Evolutionary conservation across 306 rosid genomes (phyloP).

Genomic region (Prosopis cineraria): DNA sequence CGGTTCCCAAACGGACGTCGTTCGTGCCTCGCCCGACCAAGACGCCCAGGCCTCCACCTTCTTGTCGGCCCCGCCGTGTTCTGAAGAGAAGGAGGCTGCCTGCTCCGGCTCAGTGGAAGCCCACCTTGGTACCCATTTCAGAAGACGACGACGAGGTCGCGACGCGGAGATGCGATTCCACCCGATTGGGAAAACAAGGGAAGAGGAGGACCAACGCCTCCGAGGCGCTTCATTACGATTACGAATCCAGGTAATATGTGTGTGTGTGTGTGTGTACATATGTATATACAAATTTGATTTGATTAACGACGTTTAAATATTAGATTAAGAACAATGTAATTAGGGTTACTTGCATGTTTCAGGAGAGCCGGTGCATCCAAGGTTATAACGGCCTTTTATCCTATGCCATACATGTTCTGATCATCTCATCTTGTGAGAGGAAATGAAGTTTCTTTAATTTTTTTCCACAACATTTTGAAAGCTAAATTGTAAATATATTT

Average conservation of each 20-base stretch:
- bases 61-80: background rate
- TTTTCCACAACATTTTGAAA: background rate
- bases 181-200: background rate
- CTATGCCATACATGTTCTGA: constrained; percentile 73
- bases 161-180: background rate
- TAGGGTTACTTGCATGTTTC: constrained; percentile 17
- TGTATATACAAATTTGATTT: background rate
- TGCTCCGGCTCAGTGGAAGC: constrained; percentile 52
- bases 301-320: background rate
- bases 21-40: constrained; percentile 10
- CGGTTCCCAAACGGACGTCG: constrained; percentile 32
- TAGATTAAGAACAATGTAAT: background rate
- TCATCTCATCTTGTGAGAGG: background rate
- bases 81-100: constrained; percentile 17
- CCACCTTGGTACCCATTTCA: constrained; percentile 55
- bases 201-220: constrained; percentile 16
- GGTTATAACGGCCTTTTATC: constrained; percentile 56
- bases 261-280: no score
- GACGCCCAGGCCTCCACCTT: background rate
- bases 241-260: no score
- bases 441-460: background rate
- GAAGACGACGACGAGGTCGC: constrained; percentile 45
- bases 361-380: constrained; percentile 43
- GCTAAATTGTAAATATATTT: background rate
- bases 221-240: constrained; percentile 23